Evolutionary conservation across 345 rosid species (phyloP).

Genomic region (Brassica napus): DNA sequence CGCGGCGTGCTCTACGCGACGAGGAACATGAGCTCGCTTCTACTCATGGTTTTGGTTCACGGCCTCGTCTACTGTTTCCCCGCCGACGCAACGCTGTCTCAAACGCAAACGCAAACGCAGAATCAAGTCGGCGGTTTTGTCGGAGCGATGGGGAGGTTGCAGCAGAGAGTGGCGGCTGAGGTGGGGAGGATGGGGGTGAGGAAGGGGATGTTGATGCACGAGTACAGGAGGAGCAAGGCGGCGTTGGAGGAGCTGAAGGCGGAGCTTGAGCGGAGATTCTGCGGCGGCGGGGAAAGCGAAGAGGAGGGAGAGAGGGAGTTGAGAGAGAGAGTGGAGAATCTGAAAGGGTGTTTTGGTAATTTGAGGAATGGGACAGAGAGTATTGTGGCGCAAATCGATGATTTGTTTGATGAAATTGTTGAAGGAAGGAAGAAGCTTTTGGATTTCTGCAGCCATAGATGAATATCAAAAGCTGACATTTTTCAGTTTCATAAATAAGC

Average conservation of each 20-base stretch:
- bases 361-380: conserved; percentile 69
- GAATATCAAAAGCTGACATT: conserved; percentile 34
- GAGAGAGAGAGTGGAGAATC: conserved; percentile 53
- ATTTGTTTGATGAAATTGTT: conserved; percentile 86
- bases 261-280: conserved; percentile 48
- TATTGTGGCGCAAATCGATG: conserved; percentile 76
- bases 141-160: conserved; percentile 58
- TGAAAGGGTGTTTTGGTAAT: conserved; percentile 62
- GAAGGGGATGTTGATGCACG: conserved; percentile 58
- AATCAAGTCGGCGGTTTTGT: conserved; percentile 46
- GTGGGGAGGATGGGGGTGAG: conserved; percentile 49
- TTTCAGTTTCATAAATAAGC: not conserved
- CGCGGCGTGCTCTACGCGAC: conserved; percentile 79
- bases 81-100: conserved; percentile 30
- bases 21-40: conserved; percentile 67
- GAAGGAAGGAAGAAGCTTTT: conserved; percentile 79
- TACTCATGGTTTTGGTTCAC: conserved; percentile 54
- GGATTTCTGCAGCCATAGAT: conserved; percentile 76
- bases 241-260: conserved; percentile 70
- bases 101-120: conserved; percentile 34
- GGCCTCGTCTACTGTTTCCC: conserved; percentile 66
- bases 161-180: conserved; percentile 60
- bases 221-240: conserved; percentile 54
- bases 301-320: conserved; percentile 42
- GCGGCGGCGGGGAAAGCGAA: conserved; percentile 29